Percentiles rank a stretch among this genome's conserved stretches.
phyloP scores from a whole-genome alignment of 306 rosid genomes.

The Neltuma alba region DNA sequence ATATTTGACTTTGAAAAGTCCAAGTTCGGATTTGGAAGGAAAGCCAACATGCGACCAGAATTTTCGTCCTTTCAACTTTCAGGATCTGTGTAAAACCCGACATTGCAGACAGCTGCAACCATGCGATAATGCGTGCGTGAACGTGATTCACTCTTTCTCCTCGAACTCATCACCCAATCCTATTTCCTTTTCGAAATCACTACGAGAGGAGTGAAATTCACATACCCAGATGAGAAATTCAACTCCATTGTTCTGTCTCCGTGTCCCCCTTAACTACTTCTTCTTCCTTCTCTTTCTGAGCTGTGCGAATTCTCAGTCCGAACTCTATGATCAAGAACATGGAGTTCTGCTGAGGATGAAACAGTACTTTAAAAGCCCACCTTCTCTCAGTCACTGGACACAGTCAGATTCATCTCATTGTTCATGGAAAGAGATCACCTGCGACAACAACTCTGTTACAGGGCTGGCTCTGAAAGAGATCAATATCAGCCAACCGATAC shows the following conservation, averaged over 20 bases:
- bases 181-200: conserved; percentile 11
- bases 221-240: conserved; percentile 31
- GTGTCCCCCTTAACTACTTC: neutral
- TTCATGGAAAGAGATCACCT: conserved; percentile 50
- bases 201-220: neutral
- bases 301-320: conserved; percentile 39
- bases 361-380: conserved; percentile 41
- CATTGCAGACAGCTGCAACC: neutral
- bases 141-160: neutral
- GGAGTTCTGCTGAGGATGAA: conserved; percentile 45
- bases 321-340: conserved; percentile 47
- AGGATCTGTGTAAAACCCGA: neutral
- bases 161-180: neutral
- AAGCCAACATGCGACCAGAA: neutral
- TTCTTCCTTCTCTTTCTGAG: neutral
- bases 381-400: conserved; percentile 43
- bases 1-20: neutral
- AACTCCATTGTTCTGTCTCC: neutral
- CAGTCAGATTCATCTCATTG: conserved; percentile 46
- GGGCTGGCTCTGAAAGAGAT: neutral
- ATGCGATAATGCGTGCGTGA: no score
- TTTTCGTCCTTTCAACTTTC: conserved; percentile 19
- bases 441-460: conserved; percentile 45
- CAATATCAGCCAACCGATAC: conserved; percentile 36
- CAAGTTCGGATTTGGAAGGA: neutral